Evolutionary conservation across 148 eudicot species (phyloP), one percentile per base, ranked within the genome.

Genomic region (Beta vulgaris): DNA sequence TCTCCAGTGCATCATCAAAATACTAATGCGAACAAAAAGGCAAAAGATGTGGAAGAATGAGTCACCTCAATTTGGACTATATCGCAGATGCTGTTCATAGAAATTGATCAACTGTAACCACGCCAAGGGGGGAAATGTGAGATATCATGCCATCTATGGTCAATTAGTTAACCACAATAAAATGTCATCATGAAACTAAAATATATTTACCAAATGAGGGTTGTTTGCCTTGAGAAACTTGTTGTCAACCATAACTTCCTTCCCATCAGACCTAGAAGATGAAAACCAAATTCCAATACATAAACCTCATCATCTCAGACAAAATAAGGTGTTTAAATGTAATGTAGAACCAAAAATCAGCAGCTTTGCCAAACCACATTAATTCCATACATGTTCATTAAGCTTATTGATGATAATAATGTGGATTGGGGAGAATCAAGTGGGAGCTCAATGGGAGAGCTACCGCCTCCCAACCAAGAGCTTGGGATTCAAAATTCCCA

Each of bases 241-340:
- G 87, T 92, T 95, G 60, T 90, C 93, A 61, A 95, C 96, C 79
- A 82, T 77, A 78, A 90, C 91, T 81, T 90, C 93, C 74, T 76
- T 86, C 35, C 98, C 98, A 85, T 95, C 96, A 57, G 93, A 82
- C 88, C 98, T 95, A 82, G 21, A 86, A 60, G 68, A 58, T 46
- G 23, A 35, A 43, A 69, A 72, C 43, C n/a, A n/a, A n/a, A n/a
- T n/a, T n/a, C n/a, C n/a, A 25, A 67, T 36, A 12, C 39, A 78
- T n/a, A 12, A 34, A 77, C 31, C 42, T 64, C 28, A 63, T 29
- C 12, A 51, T 42, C 7, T 48, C 32, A 63, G 25, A 68, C 25
- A 26, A 7, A 37, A n/a, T 53, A 39, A 14, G 26, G 28, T 7
- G 54, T 29, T 19, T 3, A 25, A 39, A 28, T 7, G 26, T 64